These are phyloP conservation scores for Suillus ampliporus DNA, from an alignment of 768 basidiomycete species.

Conservation along the genomic window DNA sequence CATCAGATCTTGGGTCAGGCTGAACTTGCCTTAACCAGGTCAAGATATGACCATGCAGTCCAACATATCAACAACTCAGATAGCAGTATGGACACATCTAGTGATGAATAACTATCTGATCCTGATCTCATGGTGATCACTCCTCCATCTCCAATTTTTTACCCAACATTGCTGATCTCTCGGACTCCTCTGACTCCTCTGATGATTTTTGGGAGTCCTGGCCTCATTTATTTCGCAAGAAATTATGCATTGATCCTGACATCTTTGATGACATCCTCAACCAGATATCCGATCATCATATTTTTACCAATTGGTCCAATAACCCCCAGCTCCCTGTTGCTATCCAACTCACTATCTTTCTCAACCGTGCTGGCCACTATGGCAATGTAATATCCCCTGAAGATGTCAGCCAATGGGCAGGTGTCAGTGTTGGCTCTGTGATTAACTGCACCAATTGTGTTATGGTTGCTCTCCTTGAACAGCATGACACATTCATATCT, in stretches of 20 bases:
- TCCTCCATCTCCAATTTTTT: no score
- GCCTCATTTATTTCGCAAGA: slow-evolving; percentile 30
- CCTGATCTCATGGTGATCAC: no score
- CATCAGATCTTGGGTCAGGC: no score
- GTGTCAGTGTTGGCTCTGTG: slow-evolving; percentile 20
- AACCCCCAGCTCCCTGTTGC: slow-evolving; percentile 11
- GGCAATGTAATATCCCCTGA: slow-evolving; percentile 13
- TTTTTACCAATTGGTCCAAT: slow-evolving; percentile 13
- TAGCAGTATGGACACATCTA: no score
- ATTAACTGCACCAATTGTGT: slow-evolving; percentile 24
- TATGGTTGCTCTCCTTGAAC: slow-evolving; percentile 18
- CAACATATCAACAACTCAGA: no score
- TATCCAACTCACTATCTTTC: slow-evolving; percentile 6
- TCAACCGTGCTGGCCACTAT: slow-evolving; percentile 10
- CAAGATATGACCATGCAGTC: no score
- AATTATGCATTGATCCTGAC: slow-evolving; percentile 31
- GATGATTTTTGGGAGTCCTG: neutral
- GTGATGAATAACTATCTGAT: no score
- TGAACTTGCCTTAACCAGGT: no score
- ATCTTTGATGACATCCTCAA: slow-evolving; percentile 29
- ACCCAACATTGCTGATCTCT: no score
- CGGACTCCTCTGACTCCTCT: no score
- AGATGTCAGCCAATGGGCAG: slow-evolving; percentile 23
- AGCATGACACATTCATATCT: slow-evolving; percentile 16
- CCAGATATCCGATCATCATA: slow-evolving; percentile 20